These are phyloP conservation scores for Exobasidium rhododendri DNA, from an alignment of 1,284 basidiomycete genomes.

Conservation along the genomic window DNA sequence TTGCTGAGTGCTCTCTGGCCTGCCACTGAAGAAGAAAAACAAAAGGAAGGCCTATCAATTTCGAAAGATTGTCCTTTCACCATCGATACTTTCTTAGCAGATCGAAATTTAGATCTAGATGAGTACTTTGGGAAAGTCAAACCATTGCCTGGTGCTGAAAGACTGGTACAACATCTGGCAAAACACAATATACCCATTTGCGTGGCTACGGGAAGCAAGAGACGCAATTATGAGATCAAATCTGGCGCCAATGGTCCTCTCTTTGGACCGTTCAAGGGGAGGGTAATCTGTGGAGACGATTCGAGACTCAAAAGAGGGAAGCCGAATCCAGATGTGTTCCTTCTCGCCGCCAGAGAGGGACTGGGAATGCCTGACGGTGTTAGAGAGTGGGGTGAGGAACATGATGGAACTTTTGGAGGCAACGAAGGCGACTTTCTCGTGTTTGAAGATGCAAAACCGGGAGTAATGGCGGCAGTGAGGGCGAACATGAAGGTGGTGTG, in stretches of 20 bases:
- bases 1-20: conserved; percentile 49
- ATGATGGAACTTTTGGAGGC: conserved; percentile 33
- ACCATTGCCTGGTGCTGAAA: conserved; percentile 51
- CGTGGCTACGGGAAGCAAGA: conserved; percentile 52
- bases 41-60: conserved; percentile 25
- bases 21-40: conserved; percentile 16
- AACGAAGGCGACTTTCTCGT: conserved; percentile 49
- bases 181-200: conserved; percentile 51
- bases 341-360: conserved; percentile 48
- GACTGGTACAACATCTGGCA: conserved; percentile 48
- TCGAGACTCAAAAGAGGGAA: conserved; percentile 43
- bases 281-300: conserved; percentile 53
- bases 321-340: conserved; percentile 53
- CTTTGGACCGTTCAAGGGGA: conserved; percentile 41
- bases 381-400: conserved; percentile 35
- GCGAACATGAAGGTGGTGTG: conserved; percentile 54
- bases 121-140: conserved; percentile 46
- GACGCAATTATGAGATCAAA: conserved; percentile 51
- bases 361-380: conserved; percentile 26
- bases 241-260: conserved; percentile 33
- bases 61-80: conserved; percentile 47
- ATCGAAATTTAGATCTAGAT: conserved; percentile 42
- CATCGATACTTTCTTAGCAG: conserved; percentile 45
- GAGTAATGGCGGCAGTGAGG: conserved; percentile 46
- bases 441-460: conserved; percentile 53